Base-by-base conservation (phyloP, 2,329 filamentous ascomycete genomes). In the Biscogniauxia mediterranea region DNA sequence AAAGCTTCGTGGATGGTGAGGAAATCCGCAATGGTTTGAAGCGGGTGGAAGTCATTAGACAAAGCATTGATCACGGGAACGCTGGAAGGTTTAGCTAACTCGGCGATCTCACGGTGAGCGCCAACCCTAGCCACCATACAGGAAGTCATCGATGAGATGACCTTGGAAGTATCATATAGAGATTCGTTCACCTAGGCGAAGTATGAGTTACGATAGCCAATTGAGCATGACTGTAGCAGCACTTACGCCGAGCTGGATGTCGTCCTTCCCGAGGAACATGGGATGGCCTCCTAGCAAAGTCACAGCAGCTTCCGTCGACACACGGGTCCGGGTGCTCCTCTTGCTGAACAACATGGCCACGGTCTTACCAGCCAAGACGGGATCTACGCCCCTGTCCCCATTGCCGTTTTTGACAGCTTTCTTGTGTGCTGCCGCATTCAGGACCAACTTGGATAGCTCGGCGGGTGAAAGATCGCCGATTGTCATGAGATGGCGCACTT, bases 271-370 rank as follows among this genome's bases (percentile, higher is more conserved):
- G 61, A 99, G 78, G 75, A 99, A 99, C 93, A 99, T 97, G 21
- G 95, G 89, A 70, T 97, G 90, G 0, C 94, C 95, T 46, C 93
- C 93, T 81, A 99, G 85, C 62, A 91, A 81, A n/a, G 89, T 86
- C 46, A 97, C 88, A 13, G 95, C 95, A 7, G 90, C 90, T 80
- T 99, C 95, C 1, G 93, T 97, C 1, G 93, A 97, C 32, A 99
- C 89, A 64, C 95, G 88, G 13, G 95, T 99, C 62, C 95, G 87
- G 13, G 95, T 99, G 70, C 91, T 96, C 68, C 93, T 88, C 80
- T 99, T 99, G 83, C 85, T 96, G 82, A 99, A 99, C 83, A 96
- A 92, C 88, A 99, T 90, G 67, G 95, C 94, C 32, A 99, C 86
- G 0, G 93, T 93, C 76, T 92, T 87, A 57, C 92, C 91, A 0